Evolutionary conservation across 306 rosid species (phyloP).

Genomic region (Pyrus betulifolia): DNA sequence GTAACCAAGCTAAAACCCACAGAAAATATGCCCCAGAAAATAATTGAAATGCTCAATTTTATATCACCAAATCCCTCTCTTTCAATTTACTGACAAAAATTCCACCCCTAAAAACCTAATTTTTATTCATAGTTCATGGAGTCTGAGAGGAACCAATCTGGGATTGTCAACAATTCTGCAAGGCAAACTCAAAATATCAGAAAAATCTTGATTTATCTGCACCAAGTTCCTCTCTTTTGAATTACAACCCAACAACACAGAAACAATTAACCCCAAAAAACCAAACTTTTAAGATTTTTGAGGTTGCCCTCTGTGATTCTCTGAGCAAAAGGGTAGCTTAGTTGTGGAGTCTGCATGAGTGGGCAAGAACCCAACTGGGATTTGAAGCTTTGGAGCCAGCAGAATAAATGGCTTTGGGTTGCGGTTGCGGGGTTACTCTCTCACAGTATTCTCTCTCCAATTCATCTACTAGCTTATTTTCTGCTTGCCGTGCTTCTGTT

Average conservation of each 20-base stretch:
- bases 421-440: constrained; percentile 37
- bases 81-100: not conserved
- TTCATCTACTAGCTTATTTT: constrained; percentile 15
- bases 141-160: not conserved
- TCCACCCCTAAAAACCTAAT: not conserved
- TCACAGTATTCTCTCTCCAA: constrained; percentile 12
- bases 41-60: not conserved
- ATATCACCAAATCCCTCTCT: not conserved
- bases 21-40: not conserved
- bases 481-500: constrained; percentile 33
- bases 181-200: not conserved
- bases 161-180: constrained; percentile 5
- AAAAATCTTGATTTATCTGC: not conserved
- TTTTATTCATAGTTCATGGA: not conserved
- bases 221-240: not conserved
- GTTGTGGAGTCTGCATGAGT: constrained; percentile 73
- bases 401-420: constrained; percentile 50
- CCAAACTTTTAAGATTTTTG: not conserved
- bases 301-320: not conserved
- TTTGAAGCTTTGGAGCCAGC: constrained; percentile 64
- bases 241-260: not conserved
- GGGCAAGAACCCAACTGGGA: constrained; percentile 34
- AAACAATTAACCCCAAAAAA: not conserved
- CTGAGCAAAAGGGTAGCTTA: not conserved
- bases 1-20: constrained; percentile 2